A percentile compares a stretch with the other conserved stretches of the same genome.
Conservation (phyloP, 768 basidiomycete species). For the Mycena sanguinolenta region DNA sequence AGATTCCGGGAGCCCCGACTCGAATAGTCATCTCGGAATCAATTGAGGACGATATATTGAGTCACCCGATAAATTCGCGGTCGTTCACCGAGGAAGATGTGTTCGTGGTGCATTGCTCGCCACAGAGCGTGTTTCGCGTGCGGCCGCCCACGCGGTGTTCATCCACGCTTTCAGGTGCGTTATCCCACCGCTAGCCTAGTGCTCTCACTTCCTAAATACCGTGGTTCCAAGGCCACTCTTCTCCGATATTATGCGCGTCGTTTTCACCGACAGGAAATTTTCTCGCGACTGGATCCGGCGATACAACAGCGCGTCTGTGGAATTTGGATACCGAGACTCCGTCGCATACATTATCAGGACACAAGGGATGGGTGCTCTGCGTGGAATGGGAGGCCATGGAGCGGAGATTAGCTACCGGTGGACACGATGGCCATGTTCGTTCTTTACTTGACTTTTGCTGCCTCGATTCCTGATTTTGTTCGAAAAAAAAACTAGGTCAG, state of each 20-base stretch:
- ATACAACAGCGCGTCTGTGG: constrained; percentile 94
- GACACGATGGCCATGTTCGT: constrained; percentile 91
- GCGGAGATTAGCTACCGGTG: constrained; percentile 90
- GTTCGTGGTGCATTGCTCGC: constrained; percentile 90
- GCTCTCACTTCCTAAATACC: constrained; percentile 16
- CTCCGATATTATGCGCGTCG: constrained; percentile 93
- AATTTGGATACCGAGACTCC: constrained; percentile 94
- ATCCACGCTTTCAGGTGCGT: constrained; percentile 86
- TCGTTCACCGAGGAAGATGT: constrained; percentile 89
- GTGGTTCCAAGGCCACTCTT: constrained; percentile 77
- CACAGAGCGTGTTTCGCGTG: constrained; percentile 95
- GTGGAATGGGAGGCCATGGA: constrained; percentile 98
- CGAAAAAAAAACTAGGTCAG: constrained; percentile 71
- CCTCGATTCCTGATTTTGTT: constrained; percentile 1
- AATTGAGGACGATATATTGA: constrained; percentile 84
- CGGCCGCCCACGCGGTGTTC: constrained; percentile 95
- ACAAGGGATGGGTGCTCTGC: constrained; percentile 96
- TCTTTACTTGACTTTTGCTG: background rate
- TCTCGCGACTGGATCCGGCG: constrained; percentile 96
- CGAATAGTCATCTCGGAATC: constrained; percentile 89
- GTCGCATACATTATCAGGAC: constrained; percentile 87
- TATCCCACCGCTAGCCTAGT: background rate
- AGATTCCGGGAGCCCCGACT: constrained; percentile 70
- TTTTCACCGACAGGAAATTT: constrained; percentile 94
- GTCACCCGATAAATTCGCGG: constrained; percentile 69